Conservation (phyloP, 305 asterid species). For the Plantago rigida region DNA sequence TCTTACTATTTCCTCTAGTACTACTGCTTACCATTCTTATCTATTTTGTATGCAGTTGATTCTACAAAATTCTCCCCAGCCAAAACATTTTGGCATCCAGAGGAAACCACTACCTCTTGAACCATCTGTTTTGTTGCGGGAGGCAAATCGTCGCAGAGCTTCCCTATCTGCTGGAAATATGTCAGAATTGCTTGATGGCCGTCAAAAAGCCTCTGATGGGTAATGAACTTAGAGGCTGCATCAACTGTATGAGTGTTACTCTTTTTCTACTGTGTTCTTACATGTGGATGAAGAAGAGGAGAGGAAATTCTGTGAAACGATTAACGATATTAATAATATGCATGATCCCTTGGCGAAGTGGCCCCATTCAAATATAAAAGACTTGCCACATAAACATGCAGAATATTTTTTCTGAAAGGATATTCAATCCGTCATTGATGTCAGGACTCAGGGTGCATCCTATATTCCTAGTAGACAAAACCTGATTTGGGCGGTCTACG, state of each 20-base stretch:
- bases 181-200: constrained; percentile 75
- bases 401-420: neutral
- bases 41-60: constrained; percentile 46
- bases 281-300: constrained; percentile 18
- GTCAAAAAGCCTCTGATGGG: constrained; percentile 57
- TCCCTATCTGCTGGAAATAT: constrained; percentile 94
- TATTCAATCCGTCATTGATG: neutral
- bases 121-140: constrained; percentile 91
- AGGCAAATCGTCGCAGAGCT: constrained; percentile 97
- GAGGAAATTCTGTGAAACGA: neutral
- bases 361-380: neutral
- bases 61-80: constrained; percentile 71
- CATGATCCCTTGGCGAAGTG: constrained; percentile 4
- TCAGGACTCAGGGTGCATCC: no score
- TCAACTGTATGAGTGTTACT: constrained; percentile 17
- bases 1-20: constrained; percentile 16
- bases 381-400: neutral
- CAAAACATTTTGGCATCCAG: constrained; percentile 85
- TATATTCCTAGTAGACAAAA: neutral
- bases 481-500: neutral
- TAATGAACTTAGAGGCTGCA: constrained; percentile 32
- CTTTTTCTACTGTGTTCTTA: constrained; percentile 11
- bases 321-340: neutral
- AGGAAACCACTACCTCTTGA: constrained; percentile 93
- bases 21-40: constrained; percentile 16